These are phyloP conservation scores for Dimargaris cristalligena DNA, from an alignment of 192 early-diverging fungal genomes.

Conservation along the genomic window DNA sequence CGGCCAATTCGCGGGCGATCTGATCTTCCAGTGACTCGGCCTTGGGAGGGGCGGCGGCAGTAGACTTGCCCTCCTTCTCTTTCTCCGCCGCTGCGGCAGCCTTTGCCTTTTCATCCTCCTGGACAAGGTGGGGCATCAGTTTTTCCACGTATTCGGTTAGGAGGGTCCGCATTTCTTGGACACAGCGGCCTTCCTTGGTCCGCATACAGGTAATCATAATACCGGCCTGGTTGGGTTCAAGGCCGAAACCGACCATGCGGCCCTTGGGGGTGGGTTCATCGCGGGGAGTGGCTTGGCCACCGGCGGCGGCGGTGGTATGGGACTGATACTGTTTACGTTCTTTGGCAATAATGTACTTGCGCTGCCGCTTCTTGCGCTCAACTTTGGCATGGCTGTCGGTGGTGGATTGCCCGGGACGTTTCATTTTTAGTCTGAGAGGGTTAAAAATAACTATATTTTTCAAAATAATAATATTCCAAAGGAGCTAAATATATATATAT, in stretches of 20 bases:
- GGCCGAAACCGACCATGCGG: background rate
- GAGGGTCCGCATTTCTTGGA: conserved; percentile 1
- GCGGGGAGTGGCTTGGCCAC: background rate
- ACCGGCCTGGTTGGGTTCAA: background rate
- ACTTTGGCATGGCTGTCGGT: too few relatives aligned
- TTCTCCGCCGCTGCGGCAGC: background rate
- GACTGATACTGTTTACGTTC: background rate
- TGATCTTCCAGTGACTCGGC: background rate
- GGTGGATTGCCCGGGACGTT: too few relatives aligned
- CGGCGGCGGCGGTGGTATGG: background rate
- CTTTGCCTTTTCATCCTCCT: background rate
- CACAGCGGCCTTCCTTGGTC: conserved; percentile 1
- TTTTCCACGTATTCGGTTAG: background rate
- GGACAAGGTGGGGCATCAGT: background rate
- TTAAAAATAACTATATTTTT: too few relatives aligned
- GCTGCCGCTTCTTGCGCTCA: background rate
- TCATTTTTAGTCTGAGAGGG: too few relatives aligned
- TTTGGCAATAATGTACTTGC: conserved; percentile 10
- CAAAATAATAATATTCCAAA: too few relatives aligned
- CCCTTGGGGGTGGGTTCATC: background rate
- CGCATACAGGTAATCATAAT: conserved; percentile 9
- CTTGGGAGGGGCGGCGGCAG: background rate
- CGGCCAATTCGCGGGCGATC: conserved; percentile 1
- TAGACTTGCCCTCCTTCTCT: background rate
- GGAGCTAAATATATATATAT: too few relatives aligned